Conservation (phyloP, 176 grass and related monocot species). For the Luzula sylvatica region DNA sequence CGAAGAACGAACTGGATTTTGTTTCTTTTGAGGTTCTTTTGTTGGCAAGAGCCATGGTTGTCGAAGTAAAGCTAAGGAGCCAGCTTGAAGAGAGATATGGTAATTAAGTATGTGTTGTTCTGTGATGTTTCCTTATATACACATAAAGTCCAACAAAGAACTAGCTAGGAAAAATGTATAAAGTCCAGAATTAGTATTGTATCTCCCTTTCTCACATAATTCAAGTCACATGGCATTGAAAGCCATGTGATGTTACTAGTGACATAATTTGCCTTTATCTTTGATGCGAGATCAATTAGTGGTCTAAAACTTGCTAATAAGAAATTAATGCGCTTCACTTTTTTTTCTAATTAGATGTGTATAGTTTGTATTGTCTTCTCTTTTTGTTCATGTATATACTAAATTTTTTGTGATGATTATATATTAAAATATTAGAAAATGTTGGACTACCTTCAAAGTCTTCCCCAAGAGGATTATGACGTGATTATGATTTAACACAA, state of each 20-base stretch:
- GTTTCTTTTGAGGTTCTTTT: slow-evolving; percentile 28
- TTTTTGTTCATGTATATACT: no score
- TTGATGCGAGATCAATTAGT: slow-evolving; percentile 2
- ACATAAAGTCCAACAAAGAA: not conserved
- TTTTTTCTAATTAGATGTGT: no score
- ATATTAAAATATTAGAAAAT: no score
- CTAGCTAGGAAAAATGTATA: slow-evolving; percentile 16
- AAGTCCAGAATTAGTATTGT: not conserved
- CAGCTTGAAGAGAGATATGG: not conserved
- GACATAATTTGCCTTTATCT: slow-evolving; percentile 7
- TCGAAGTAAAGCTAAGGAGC: not conserved
- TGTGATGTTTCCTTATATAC: slow-evolving; percentile 3
- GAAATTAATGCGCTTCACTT: not conserved
- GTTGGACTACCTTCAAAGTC: no score
- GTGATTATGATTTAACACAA: no score
- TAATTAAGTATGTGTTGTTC: not conserved
- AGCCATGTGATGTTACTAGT: slow-evolving; percentile 29
- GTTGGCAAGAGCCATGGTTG: slow-evolving; percentile 38
- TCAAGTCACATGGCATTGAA: slow-evolving; percentile 48
- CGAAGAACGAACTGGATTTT: slow-evolving; percentile 20
- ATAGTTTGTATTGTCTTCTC: no score
- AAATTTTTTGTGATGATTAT: no score
- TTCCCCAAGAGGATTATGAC: no score
- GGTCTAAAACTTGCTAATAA: not conserved
- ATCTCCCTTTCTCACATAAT: slow-evolving; percentile 15